Conservation (phyloP, 2,329 filamentous ascomycete species). For the Venturia effusa region DNA sequence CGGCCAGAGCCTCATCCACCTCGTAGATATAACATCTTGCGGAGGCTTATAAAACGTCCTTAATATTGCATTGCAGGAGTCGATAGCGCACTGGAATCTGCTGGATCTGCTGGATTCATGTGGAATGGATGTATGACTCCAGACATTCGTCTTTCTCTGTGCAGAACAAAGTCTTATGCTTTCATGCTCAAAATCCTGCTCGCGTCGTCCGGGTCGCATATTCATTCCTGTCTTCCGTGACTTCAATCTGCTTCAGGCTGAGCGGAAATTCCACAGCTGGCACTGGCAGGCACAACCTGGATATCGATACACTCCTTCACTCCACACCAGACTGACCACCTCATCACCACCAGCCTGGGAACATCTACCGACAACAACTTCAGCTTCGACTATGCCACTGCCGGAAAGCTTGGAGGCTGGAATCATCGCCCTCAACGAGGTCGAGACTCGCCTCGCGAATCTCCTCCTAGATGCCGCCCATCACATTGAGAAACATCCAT, state of each 20-base stretch:
- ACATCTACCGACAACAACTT: not conserved
- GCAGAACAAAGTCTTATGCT: not conserved
- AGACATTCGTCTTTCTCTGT: too few species aligned
- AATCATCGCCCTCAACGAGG: conserved; percentile 49
- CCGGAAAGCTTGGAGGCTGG: not conserved
- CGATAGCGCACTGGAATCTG: too few species aligned
- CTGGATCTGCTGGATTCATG: not conserved
- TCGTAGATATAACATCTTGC: too few species aligned
- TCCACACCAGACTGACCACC: not conserved
- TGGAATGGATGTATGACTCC: not conserved
- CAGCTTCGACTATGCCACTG: not conserved
- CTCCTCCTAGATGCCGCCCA: conserved; percentile 74
- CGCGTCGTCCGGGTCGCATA: not conserved
- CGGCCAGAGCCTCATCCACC: not conserved
- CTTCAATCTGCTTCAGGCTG: not conserved
- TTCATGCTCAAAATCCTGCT: not conserved
- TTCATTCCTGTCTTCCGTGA: not conserved
- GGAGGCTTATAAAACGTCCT: too few species aligned
- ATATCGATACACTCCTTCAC: not conserved
- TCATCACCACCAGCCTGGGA: not conserved
- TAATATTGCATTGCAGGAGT: too few species aligned
- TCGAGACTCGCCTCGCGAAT: conserved; percentile 53
- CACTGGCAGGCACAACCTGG: not conserved
- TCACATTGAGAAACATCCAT: conserved; percentile 44
- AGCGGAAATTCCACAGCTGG: not conserved